A percentile compares a stretch with the other conserved stretches of the same genome.
Evolutionary conservation across 805 yeast genomes (phyloP).

Genomic region (Wickerhamiella alocasiicola): DNA sequence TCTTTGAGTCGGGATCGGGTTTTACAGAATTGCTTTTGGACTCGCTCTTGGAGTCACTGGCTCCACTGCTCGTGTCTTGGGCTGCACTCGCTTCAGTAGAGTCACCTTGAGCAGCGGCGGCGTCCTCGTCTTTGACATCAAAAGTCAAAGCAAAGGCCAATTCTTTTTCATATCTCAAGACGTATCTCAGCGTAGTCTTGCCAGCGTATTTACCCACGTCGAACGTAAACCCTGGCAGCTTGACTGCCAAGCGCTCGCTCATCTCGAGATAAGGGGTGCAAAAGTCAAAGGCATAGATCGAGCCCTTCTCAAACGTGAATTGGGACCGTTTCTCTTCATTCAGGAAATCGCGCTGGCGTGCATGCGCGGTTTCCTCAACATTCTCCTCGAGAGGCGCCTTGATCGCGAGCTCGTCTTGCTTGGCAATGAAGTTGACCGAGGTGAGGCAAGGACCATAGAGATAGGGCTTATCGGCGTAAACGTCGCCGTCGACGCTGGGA

Average conservation of each 20-base stretch:
- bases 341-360: slow-evolving; percentile 37
- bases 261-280: slow-evolving; percentile 42
- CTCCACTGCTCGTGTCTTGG: no score
- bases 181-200: slow-evolving; percentile 29
- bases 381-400: slow-evolving; percentile 20
- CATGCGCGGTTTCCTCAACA: slow-evolving; percentile 20
- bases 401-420: slow-evolving; percentile 11
- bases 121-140: no score
- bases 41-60: no score
- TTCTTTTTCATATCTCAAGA: slow-evolving; percentile 22
- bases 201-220: slow-evolving; percentile 29
- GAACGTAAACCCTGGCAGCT: slow-evolving; percentile 37
- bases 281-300: slow-evolving; percentile 38
- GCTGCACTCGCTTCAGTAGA: no score
- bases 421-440: slow-evolving; percentile 38
- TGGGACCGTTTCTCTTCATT: slow-evolving; percentile 29
- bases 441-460: slow-evolving; percentile 50
- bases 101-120: no score
- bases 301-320: slow-evolving; percentile 32
- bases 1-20: no score
- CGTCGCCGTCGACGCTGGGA: slow-evolving; percentile 53
- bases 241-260: slow-evolving; percentile 38
- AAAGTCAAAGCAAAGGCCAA: slow-evolving; percentile 24
- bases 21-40: no score
- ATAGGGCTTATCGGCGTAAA: slow-evolving; percentile 47